These are phyloP conservation scores for Beauveria bassiana DNA, from an alignment of 2,329 filamentous ascomycete species.

Conservation along the genomic window DNA sequence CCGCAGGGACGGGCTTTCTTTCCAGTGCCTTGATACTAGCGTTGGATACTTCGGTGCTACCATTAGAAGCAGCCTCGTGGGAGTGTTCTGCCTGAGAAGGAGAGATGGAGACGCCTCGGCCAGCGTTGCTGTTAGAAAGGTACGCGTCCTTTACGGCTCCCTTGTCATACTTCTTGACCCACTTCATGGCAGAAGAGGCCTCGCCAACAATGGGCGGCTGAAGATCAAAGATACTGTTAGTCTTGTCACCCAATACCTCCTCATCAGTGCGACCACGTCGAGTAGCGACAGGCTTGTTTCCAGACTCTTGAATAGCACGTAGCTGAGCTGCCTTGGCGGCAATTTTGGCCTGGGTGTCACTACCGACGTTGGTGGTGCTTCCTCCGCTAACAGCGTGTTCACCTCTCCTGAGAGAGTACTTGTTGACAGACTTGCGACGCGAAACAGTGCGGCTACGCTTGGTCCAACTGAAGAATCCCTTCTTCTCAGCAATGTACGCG, in stretches of 20 bases:
- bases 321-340: slow-evolving; percentile 83
- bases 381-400: slow-evolving; percentile 37
- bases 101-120: slow-evolving; percentile 48
- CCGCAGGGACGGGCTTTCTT: not conserved
- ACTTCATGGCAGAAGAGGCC: slow-evolving; percentile 90
- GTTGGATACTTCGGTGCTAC: slow-evolving; percentile 17
- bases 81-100: slow-evolving; percentile 27
- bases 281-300: slow-evolving; percentile 27
- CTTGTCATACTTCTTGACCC: slow-evolving; percentile 93
- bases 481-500: slow-evolving; percentile 92
- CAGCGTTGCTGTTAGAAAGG: slow-evolving; percentile 63
- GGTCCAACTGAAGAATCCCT: slow-evolving; percentile 85
- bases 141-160: slow-evolving; percentile 81
- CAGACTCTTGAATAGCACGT: slow-evolving; percentile 57
- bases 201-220: slow-evolving; percentile 79
- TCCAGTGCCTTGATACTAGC: slow-evolving; percentile 3
- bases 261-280: slow-evolving; percentile 49
- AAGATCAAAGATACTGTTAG: slow-evolving; percentile 81
- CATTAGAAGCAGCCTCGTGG: slow-evolving; percentile 15
- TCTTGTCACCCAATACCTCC: slow-evolving; percentile 59
- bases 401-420: slow-evolving; percentile 44
- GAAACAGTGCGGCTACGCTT: slow-evolving; percentile 54
- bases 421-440: slow-evolving; percentile 64
- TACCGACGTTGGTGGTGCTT: slow-evolving; percentile 79
- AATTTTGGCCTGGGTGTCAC: slow-evolving; percentile 88